These are phyloP conservation scores for Conoideocrella luteorostrata DNA, from an alignment of 2,329 filamentous ascomycete genomes.

Conservation along the genomic window DNA sequence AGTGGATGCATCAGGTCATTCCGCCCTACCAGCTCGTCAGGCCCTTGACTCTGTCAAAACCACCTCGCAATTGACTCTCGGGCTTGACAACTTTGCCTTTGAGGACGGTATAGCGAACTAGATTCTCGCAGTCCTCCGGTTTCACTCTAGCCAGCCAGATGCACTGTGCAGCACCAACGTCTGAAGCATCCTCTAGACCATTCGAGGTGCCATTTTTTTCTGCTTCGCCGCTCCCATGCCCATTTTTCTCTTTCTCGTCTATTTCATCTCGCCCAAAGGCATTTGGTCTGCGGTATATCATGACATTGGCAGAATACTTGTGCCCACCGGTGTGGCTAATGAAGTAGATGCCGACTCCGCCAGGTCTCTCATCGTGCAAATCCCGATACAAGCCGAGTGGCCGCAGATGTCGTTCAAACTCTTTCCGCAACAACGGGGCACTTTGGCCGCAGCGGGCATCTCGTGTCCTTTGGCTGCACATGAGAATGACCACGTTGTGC, in stretches of 20 bases:
- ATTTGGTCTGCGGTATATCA: constrained; percentile 71
- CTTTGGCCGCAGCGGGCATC: constrained; percentile 93
- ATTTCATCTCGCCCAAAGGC: constrained; percentile 47
- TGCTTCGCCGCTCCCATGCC: no score
- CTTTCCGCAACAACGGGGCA: constrained; percentile 78
- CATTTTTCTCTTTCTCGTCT: constrained; percentile 18
- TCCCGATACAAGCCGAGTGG: constrained; percentile 81
- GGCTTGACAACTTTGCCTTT: constrained; percentile 95
- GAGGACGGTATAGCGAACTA: constrained; percentile 81
- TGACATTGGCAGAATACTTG: constrained; percentile 91
- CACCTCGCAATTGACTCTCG: constrained; percentile 74
- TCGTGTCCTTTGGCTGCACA: constrained; percentile 91
- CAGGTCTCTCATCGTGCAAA: constrained; percentile 78
- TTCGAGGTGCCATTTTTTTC: constrained; percentile 24
- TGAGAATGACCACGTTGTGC: constrained; percentile 79
- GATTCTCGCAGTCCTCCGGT: constrained; percentile 88
- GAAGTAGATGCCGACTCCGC: constrained; percentile 92
- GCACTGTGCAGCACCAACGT: constrained; percentile 69
- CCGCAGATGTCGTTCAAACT: constrained; percentile 83
- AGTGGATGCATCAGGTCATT: neutral
- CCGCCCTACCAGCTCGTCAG: constrained; percentile 72
- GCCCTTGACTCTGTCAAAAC: constrained; percentile 78
- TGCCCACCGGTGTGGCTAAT: constrained; percentile 95
- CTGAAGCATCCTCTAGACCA: constrained; percentile 22
- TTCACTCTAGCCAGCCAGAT: constrained; percentile 84